Evolutionary conservation across 2,329 filamentous ascomycete genomes (phyloP), one percentile per base, ranked within the genome.

Genomic region (Ilyonectria robusta): DNA sequence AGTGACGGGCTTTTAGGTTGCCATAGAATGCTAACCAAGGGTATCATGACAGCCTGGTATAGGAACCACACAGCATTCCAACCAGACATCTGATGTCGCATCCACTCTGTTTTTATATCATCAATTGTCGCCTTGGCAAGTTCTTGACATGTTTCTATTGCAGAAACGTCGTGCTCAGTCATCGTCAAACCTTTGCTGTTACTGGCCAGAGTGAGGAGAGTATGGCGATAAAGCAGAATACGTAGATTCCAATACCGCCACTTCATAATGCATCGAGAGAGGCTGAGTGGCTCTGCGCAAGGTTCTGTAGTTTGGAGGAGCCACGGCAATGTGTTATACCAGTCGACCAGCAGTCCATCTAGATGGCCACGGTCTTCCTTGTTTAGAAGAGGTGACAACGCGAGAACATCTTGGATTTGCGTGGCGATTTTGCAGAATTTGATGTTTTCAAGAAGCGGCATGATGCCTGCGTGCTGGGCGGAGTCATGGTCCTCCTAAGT

Each of bases 51-150:
- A 0, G 93, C 92, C 78, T 95, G 93, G 81, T 94, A 94, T 65
- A 93, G 87, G 79, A 94, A 91, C 92, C 92, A 94, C 1, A 93
- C 92, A 0, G 91, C 92, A 77, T 94, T 93, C 93, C 93, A 95
- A 6, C 92, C 92, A 0, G 89, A 89, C 82, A 95, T 93, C 75
- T 94, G 89, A 76, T 93, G 92, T 48, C 89, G 87, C 50, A 88
- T 87, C 82, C 92, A 94, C 69, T 92, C 91, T 21, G 85, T 83
- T 11, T 89, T 86, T 69, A 95, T 93, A 66, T 94, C 92, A 64
- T 90, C 87, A 68, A 95, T 93, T 0, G 91, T 91, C 70, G 90
- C 86, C 67, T 88, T 89, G 6, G 93, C 92, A 1, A 94, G 86
- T 56, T 89, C 86, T 21, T 92, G 87, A 77, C 92, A 94, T 31